These are phyloP conservation scores for Capsicum chinense DNA, from an alignment of 257 asterid genomes.

Conservation along the genomic window DNA sequence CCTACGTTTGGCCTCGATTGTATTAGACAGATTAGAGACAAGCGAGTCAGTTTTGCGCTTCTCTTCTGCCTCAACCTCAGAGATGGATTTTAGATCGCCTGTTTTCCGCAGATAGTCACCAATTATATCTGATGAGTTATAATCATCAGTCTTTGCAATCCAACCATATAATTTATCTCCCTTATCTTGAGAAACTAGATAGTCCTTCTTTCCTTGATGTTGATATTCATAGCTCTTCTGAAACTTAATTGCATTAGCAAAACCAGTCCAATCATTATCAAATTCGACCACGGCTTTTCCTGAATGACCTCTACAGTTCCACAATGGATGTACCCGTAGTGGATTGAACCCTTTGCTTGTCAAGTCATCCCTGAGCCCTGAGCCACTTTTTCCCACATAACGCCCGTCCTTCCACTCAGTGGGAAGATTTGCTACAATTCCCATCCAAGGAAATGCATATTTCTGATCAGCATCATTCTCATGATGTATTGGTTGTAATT, in stretches of 20 bases:
- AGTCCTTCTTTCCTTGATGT: constrained; percentile 51
- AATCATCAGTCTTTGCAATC: constrained; percentile 75
- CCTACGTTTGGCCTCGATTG: constrained; percentile 45
- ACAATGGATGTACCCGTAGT: constrained; percentile 47
- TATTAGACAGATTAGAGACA: constrained; percentile 45
- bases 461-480: constrained; percentile 44
- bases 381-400: constrained; percentile 52
- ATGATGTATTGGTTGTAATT: constrained; percentile 31
- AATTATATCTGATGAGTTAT: constrained; percentile 39
- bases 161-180: constrained; percentile 38
- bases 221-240: constrained; percentile 52
- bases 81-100: constrained; percentile 68
- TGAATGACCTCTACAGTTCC: constrained; percentile 50
- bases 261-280: constrained; percentile 44
- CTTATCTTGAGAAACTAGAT: constrained; percentile 17
- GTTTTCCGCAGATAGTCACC: constrained; percentile 63
- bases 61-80: constrained; percentile 53
- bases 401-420: constrained; percentile 39
- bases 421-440: constrained; percentile 55
- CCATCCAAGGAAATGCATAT: constrained; percentile 67
- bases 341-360: constrained; percentile 49
- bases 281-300: constrained; percentile 61
- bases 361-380: constrained; percentile 45
- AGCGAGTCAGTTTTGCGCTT: constrained; percentile 54
- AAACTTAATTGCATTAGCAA: constrained; percentile 51